Evolutionary conservation across 345 rosid genomes (phyloP), one percentile per base, ranked within the genome.

Genomic region (Psidium friedrichsthalianum): DNA sequence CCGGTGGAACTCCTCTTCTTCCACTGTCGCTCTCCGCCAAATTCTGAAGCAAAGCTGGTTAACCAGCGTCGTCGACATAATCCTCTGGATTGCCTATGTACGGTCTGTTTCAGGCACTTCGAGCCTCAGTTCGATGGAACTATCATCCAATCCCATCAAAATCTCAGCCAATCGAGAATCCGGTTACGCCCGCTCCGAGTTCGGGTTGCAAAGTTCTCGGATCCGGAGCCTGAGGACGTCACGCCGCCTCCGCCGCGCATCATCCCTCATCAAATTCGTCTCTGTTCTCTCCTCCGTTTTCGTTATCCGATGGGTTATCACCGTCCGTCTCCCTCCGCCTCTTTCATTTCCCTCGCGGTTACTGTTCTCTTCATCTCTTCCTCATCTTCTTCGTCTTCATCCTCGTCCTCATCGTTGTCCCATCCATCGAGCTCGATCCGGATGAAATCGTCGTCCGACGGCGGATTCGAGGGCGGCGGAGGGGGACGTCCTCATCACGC

Each of bases 81-180:
- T 44, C 47, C 6, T 44, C 47, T 8, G 47, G 6, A 44, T 5
- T 44, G 47, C 6, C 47, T 44, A 44, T 44, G 47, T 44, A 44
- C 47, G 47, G 47, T 44, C 8, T 44, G 6, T 5, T 44, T 44
- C 47, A 44, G 6, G 47, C 8, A 44, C 47, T 44, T 44, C 47
- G 6, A 44, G 6, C 47, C 47, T 44, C 47, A 44, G 47, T 44
- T 44, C 5, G 42, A 40, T 44, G 47, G 47, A 5, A 6, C 6
- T 44, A 44, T 44, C 47, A 44, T 44, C 47, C 47, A 44, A 44
- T 44, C 47, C 6, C 95, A 93, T 91, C 36, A 92, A 80, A 74
- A 92, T 92, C 93, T 92, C 95, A 22, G 94, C 93, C 94, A 93
- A 74, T 93, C 95, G 6, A 93, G 94, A 87, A 93, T 93, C 87